Percentiles rank a stretch among this genome's conserved stretches.
phyloP scores from a whole-genome alignment of 257 asterid genomes.

The Solanum arcanum region DNA sequence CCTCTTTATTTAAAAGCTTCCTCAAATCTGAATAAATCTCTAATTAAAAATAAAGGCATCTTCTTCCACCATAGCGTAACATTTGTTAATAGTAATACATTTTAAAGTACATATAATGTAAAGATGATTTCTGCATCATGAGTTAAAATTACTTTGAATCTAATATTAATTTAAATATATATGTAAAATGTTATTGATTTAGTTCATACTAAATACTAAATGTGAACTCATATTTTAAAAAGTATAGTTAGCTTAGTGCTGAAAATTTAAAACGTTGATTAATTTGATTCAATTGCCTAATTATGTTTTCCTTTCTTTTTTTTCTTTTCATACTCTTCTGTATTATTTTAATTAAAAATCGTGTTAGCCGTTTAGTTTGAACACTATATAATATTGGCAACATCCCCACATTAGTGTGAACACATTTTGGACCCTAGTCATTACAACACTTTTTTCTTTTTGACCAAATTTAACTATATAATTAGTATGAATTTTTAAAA shows the following conservation, averaged over 20 bases:
- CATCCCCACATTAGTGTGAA: neutral
- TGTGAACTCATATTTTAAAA: neutral
- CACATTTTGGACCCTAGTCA: neutral
- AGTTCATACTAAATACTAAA: neutral
- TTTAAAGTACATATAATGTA: neutral
- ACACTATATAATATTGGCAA: neutral
- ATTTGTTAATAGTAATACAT: neutral
- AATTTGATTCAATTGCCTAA: neutral
- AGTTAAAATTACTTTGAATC: accelerated
- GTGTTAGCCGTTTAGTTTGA: neutral
- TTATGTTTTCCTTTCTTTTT: neutral
- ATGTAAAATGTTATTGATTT: too few species aligned
- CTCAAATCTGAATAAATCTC: accelerated
- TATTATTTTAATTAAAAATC: neutral
- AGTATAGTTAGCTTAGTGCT: too few species aligned
- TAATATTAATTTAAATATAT: too few species aligned
- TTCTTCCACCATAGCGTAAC: accelerated
- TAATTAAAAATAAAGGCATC: neutral
- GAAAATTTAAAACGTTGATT: neutral
- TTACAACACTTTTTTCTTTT: neutral
- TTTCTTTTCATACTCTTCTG: neutral
- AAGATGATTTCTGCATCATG: accelerated
- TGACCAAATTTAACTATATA: neutral
- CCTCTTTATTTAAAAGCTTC: too few species aligned
- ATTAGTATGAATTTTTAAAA: neutral